Evolutionary conservation across 352 stramenopile genomes (phyloP).

Genomic region (Globisporangium viniferum): DNA sequence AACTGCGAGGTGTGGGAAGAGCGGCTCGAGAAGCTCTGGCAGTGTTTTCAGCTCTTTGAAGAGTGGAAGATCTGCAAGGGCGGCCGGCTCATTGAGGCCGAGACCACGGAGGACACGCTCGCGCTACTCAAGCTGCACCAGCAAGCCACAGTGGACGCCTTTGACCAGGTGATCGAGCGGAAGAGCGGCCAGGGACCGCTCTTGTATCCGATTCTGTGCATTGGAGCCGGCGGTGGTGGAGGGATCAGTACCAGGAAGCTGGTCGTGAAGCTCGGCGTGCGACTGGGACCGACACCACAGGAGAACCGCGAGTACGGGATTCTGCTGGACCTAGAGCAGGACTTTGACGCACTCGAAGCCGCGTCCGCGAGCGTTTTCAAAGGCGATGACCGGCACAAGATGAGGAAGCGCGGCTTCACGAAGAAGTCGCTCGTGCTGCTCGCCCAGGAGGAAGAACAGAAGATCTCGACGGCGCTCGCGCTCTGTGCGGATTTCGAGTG

Average conservation of each 20-base stretch:
- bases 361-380: neutral
- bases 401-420: constrained; percentile 35
- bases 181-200: constrained; percentile 27
- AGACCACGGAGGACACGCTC: constrained; percentile 45
- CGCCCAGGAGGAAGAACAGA: constrained; percentile 24
- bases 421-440: constrained; percentile 27
- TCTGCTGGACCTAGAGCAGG: constrained; percentile 51
- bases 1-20: constrained; percentile 32
- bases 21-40: constrained; percentile 69
- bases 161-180: constrained; percentile 44
- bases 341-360: constrained; percentile 27
- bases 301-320: constrained; percentile 71
- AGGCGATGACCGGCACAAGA: constrained; percentile 20
- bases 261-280: constrained; percentile 44
- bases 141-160: constrained; percentile 43
- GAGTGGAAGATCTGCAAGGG: constrained; percentile 75
- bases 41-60: constrained; percentile 67
- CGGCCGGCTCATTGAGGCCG: constrained; percentile 59
- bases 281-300: constrained; percentile 35
- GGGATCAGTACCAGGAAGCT: constrained; percentile 25
- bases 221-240: constrained; percentile 20
- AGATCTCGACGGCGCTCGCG: constrained; percentile 10
- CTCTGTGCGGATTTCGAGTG: constrained; percentile 50
- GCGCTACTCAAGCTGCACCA: constrained; percentile 50
- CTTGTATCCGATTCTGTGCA: constrained; percentile 51